A percentile compares a stretch with the other conserved stretches of the same genome.
Conservation (phyloP, 192 early-diverging fungal species). For the Backusella circina region DNA sequence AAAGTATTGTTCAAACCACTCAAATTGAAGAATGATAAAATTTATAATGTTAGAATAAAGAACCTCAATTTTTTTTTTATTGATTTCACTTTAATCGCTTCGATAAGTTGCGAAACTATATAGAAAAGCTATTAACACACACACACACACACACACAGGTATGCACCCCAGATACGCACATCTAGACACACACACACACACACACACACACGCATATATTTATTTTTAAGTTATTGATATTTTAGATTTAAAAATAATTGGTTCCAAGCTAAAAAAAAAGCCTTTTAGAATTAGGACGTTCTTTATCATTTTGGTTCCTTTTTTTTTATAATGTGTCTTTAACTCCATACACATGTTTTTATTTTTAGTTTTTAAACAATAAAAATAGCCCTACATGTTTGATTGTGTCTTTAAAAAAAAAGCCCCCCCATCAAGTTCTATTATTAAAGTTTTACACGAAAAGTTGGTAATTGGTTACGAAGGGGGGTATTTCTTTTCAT, state of each 20-base stretch:
- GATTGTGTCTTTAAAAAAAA: neutral
- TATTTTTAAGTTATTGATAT: neutral
- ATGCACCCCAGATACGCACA: neutral
- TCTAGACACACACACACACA: neutral
- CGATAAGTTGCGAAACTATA: neutral
- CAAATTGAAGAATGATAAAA: too few relatives aligned
- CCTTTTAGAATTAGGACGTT: neutral
- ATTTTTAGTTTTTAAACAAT: neutral
- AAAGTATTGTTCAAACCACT: too few relatives aligned
- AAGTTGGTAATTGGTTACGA: too few relatives aligned
- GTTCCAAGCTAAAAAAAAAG: neutral
- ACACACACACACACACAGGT: neutral
- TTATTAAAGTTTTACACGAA: neutral
- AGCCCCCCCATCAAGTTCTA: neutral
- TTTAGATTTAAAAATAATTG: neutral
- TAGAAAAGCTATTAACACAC: neutral
- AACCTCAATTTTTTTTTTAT: too few relatives aligned
- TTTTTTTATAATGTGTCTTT: neutral
- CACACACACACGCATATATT: neutral
- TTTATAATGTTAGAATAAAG: too few relatives aligned
- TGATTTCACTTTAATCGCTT: too few relatives aligned
- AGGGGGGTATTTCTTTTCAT: too few relatives aligned
- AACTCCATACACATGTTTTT: neutral
- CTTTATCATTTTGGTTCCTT: neutral
- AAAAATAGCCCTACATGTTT: neutral